Conservation (phyloP, 164 flowering plant species). For the Nymphaea colorata region DNA sequence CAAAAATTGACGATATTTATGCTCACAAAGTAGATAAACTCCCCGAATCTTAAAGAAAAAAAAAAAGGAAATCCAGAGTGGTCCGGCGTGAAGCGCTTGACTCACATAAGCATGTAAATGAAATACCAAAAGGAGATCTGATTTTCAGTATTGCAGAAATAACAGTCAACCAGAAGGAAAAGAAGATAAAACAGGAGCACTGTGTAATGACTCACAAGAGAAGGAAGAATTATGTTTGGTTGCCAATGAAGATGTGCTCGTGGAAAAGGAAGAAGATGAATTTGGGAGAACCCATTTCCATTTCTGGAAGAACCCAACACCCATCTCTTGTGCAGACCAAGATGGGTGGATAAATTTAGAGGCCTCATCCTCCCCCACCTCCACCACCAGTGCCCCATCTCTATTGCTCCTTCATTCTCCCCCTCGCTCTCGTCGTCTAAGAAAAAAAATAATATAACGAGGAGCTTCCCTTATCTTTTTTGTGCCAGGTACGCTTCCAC, state of each 20-base stretch:
- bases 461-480: not conserved
- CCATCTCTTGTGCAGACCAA: slow-evolving; percentile 12
- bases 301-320: slow-evolving; percentile 32
- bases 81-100: no score
- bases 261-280: slow-evolving; percentile 20
- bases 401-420: not conserved
- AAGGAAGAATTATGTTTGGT: not conserved
- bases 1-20: no score
- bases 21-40: no score
- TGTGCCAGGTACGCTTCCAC: not conserved
- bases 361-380: slow-evolving; percentile 8
- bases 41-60: no score
- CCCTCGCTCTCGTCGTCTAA: not conserved
- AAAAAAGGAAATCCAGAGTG: no score
- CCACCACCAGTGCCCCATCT: slow-evolving; percentile 40
- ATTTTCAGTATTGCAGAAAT: no score
- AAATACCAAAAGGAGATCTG: no score
- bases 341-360: slow-evolving; percentile 1
- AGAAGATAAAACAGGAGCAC: not conserved
- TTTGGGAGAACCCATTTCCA: slow-evolving; percentile 24
- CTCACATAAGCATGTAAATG: no score
- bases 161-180: no score
- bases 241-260: slow-evolving; percentile 5
- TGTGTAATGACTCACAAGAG: not conserved
- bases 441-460: no score